phyloP scores from a whole-genome alignment of 1,284 basidiomycete genomes.

The Gomphus bonarii region DNA sequence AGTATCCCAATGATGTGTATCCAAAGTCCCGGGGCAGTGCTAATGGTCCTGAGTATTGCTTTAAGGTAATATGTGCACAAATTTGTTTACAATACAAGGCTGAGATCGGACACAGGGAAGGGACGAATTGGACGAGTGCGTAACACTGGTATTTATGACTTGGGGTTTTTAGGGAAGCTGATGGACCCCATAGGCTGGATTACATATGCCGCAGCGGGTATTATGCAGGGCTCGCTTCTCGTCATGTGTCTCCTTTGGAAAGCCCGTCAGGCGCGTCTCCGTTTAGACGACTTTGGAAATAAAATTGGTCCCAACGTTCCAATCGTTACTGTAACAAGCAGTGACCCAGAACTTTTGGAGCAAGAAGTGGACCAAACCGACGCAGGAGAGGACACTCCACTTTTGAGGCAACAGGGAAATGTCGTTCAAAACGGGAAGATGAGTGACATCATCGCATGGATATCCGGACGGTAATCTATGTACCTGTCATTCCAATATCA shows the following conservation, averaged over 20 bases:
- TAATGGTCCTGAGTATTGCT: constrained; percentile 84
- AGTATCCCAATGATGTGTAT: constrained; percentile 93
- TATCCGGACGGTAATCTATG: not conserved
- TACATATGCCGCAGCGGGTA: constrained; percentile 76
- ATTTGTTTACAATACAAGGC: constrained; percentile 4
- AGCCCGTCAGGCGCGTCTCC: constrained; percentile 58
- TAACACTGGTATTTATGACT: constrained; percentile 8
- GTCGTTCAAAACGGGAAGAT: not conserved
- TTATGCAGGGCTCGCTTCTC: constrained; percentile 79
- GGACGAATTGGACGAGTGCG: constrained; percentile 82
- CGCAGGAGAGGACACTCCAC: not conserved
- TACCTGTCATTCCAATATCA: not conserved
- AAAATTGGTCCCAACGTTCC: constrained; percentile 28
- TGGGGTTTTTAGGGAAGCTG: not conserved
- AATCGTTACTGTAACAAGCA: constrained; percentile 3
- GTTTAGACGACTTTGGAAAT: constrained; percentile 90
- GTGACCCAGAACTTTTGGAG: constrained; percentile 3
- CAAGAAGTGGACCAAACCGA: not conserved
- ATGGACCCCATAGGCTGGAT: constrained; percentile 53
- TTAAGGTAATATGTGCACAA: constrained; percentile 36
- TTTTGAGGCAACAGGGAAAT: constrained; percentile 1
- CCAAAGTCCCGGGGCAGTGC: constrained; percentile 83
- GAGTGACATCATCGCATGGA: not conserved
- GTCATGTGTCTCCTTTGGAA: constrained; percentile 77
- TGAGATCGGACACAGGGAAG: constrained; percentile 34